Base-by-base conservation (phyloP, 2,329 filamentous ascomycete species). In the Tricladium varicosporioides region DNA sequence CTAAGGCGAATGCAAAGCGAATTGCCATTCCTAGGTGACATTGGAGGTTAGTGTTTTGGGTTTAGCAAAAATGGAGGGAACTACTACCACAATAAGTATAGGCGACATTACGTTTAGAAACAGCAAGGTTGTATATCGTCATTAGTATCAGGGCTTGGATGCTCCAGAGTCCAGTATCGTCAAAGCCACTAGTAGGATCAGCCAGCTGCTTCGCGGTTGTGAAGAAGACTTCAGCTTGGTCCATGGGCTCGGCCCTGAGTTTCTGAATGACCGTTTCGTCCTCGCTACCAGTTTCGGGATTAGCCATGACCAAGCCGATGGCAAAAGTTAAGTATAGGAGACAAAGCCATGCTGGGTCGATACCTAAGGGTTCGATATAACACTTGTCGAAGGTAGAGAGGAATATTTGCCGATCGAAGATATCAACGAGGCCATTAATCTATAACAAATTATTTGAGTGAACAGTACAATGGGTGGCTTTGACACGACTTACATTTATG, bases 101-200 rank as follows among this genome's bases (percentile, higher is more conserved):
- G 0, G 86, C 82, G 5, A 82, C 80, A 62, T 87, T 87, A 14
- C 83, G 75, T 68, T 81, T 85, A 0, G 83, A 84, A 13, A 83
- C 77, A 2, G 79, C 76, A 14, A 88, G 71, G 78, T 81, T 83
- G 64, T 87, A 89, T 1, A 87, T 70, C 0, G 84, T 78, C 80
- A 88, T 87, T 36, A 89, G 71, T 0, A 82, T 71, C 45, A 87
- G 72, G 1, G 83, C 83, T 65, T 88, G 84, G 48, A 88, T 78
- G 11, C 82, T 83, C 81, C 84, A 86, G 57, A 88, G 80, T 54
- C 85, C 80, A 18, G 80, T 81, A 63, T 86, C 81, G 64, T 87
- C 84, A 48, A 86, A 79, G 0, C 81, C 75, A 2, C 70, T 73
- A 53, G 75, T 69, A 8, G 75, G 76, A 54, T 78, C 76, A 36